phyloP scores from a whole-genome alignment of 352 stramenopile genomes.

The Globisporangium sylvaticum region DNA sequence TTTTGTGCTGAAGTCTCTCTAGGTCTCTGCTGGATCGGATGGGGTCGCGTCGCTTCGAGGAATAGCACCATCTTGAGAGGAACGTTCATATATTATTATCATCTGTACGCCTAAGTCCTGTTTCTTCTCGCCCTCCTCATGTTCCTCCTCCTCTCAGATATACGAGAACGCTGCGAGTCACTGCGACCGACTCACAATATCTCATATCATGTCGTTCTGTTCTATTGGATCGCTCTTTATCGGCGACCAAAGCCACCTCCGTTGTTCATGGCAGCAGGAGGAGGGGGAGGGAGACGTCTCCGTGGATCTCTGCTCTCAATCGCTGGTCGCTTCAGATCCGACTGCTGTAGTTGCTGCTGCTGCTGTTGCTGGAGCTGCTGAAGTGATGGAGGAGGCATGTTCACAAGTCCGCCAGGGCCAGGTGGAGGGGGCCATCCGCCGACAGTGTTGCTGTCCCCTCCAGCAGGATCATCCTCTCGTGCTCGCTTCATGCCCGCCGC shows the following conservation, averaged over 20 bases:
- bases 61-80: not conserved
- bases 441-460: not conserved
- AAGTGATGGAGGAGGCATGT: conserved; percentile 3
- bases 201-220: not conserved
- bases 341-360: conserved; percentile 4
- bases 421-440: conserved; percentile 12
- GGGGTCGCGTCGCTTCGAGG: not conserved
- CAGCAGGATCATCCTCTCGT: conserved; percentile 9
- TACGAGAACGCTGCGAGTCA: not conserved
- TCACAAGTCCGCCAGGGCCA: conserved; percentile 6
- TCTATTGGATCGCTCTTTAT: conserved; percentile 6
- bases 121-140: not conserved
- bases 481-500: conserved; percentile 18
- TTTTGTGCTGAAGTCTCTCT: not conserved
- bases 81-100: conserved; percentile 1
- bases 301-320: conserved; percentile 14
- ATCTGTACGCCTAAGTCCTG: not conserved
- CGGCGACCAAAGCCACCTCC: conserved; percentile 6
- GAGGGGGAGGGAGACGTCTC: conserved; percentile 5
- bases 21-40: not conserved
- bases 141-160: not conserved
- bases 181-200: not conserved
- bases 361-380: conserved; percentile 9
- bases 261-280: not conserved
- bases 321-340: conserved; percentile 14